Base-by-base conservation (phyloP, 225 moss, liverwort and hornwort genomes). In the Bryoerythrophyllum caledonicum region DNA sequence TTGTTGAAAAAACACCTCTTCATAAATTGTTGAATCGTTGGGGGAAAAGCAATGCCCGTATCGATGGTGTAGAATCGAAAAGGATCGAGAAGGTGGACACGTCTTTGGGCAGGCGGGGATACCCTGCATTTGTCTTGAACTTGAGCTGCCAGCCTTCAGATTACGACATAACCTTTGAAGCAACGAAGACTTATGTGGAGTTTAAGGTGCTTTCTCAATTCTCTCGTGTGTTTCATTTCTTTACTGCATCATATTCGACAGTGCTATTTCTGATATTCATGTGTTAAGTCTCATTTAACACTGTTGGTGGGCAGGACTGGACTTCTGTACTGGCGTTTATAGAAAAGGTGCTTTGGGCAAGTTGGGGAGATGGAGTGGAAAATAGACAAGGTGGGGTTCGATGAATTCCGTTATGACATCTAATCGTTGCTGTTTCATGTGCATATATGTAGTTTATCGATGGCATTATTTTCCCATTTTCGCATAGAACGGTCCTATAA, bases 91-190 rank as follows among this genome's bases (percentile, higher is more conserved):
- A 79, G 67, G 63, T 38, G 69, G 84, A 80, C 75, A 53, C 53
- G 48, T 75, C 75, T 34, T 72, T 76, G 11, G 81, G 83, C 38
- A 86, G 74, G 81, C 79, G 79, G 35, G 63, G 75, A 52, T 88
- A 68, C 82, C 91, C 95, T 79, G 85, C 80, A 55, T 99, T 89
- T 83, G 81, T 99, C 51, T 80, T 99, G 54, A 93, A 95, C 71
- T 60, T 99, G 85, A 90, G 71, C 65, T 99, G 99, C 81, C 88
- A 77, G 70, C 74, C 81, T 24, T 94, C 90, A n/a, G 87, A 93
- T 26, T 99, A 95, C 68, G 99, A 99, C 69, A 85, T 99, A 72
- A 92, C 88, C 27, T 95, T 99, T 86, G 95, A 95, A 79, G 78
- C 95, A 52, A 89, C 99, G 27, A 99, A 99, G 83, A 92, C 91